phyloP scores from a whole-genome alignment of 805 yeast genomes.

The Kodamaea jinghongensis region DNA sequence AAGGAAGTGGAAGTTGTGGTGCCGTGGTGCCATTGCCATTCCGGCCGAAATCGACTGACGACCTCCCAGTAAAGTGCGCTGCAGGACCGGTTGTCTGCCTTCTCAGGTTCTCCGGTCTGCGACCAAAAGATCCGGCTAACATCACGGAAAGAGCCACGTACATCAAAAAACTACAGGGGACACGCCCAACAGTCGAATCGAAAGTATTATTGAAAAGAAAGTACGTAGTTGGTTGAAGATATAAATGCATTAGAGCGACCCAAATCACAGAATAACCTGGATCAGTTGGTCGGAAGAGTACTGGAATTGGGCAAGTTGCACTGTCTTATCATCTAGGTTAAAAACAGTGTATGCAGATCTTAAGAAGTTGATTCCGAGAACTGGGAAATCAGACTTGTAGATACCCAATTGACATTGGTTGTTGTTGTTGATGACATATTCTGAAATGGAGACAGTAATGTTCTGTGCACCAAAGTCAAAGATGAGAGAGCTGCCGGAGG shows the following conservation, averaged over 20 bases:
- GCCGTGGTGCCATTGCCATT: too few species aligned
- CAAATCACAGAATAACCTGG: slow-evolving; percentile 8
- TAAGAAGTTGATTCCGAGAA: slow-evolving; percentile 29
- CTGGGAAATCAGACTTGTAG: slow-evolving; percentile 13
- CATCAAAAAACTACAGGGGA: too few species aligned
- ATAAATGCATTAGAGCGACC: neutral
- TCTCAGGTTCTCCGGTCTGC: too few species aligned
- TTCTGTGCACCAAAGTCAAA: slow-evolving; percentile 12
- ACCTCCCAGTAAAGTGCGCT: too few species aligned
- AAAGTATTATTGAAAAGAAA: too few species aligned
- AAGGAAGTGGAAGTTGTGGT: too few species aligned
- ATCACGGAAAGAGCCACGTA: too few species aligned
- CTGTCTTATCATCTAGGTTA: slow-evolving; percentile 23
- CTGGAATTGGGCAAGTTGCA: slow-evolving; percentile 24
- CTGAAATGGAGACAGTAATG: slow-evolving; percentile 15
- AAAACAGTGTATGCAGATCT: slow-evolving; percentile 25
- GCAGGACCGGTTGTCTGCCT: too few species aligned
- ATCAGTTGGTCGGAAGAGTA: slow-evolving; percentile 15
- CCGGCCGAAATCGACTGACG: too few species aligned
- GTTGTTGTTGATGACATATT: slow-evolving; percentile 9
- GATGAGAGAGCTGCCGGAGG: slow-evolving; percentile 10
- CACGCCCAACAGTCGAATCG: too few species aligned
- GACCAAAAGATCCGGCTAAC: too few species aligned
- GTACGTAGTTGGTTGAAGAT: too few species aligned
- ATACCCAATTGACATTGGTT: slow-evolving; percentile 13